A percentile compares a stretch with the other conserved stretches of the same genome.
Conservation (phyloP, 805 yeast genomes). For the Candida vartiovaarae region DNA sequence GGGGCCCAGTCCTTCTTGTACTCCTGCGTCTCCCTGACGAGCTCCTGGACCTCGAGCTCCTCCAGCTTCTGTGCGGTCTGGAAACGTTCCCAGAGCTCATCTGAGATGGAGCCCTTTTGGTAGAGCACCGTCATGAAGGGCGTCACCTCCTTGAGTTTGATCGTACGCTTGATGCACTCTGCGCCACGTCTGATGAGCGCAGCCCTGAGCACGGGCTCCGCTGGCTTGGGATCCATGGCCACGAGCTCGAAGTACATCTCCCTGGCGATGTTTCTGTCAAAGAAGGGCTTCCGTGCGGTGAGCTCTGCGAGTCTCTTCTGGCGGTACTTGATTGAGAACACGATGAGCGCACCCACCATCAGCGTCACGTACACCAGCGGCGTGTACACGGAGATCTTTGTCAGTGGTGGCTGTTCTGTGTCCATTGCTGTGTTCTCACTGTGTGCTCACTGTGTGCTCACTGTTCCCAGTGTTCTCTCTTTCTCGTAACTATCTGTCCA, state of each 20-base stretch:
- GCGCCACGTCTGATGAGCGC: slow-evolving; percentile 68
- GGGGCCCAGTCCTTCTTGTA: slow-evolving; percentile 78
- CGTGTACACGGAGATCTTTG: slow-evolving; percentile 49
- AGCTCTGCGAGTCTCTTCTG: slow-evolving; percentile 44
- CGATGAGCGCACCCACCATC: slow-evolving; percentile 54
- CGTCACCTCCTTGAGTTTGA: slow-evolving; percentile 75
- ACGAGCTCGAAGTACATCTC: slow-evolving; percentile 57
- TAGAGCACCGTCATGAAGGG: slow-evolving; percentile 63
- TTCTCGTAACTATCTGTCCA: no score
- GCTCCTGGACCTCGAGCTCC: slow-evolving; percentile 73
- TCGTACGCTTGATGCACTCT: slow-evolving; percentile 77
- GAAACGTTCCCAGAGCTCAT: slow-evolving; percentile 76
- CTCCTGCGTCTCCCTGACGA: slow-evolving; percentile 66
- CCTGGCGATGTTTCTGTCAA: slow-evolving; percentile 58
- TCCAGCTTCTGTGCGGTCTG: slow-evolving; percentile 70
- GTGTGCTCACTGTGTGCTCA: no score
- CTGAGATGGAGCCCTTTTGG: slow-evolving; percentile 88
- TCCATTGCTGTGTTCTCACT: slow-evolving; percentile 5
- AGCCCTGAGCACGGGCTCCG: slow-evolving; percentile 70
- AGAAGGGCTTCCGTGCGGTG: slow-evolving; percentile 62
- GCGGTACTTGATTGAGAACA: slow-evolving; percentile 67
- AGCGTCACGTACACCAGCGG: slow-evolving; percentile 74
- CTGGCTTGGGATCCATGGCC: slow-evolving; percentile 48
- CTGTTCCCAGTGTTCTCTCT: no score
- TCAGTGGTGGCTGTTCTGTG: slow-evolving; percentile 6